Conservation (phyloP, 768 basidiomycete genomes). For the Phylloporus sp. region DNA sequence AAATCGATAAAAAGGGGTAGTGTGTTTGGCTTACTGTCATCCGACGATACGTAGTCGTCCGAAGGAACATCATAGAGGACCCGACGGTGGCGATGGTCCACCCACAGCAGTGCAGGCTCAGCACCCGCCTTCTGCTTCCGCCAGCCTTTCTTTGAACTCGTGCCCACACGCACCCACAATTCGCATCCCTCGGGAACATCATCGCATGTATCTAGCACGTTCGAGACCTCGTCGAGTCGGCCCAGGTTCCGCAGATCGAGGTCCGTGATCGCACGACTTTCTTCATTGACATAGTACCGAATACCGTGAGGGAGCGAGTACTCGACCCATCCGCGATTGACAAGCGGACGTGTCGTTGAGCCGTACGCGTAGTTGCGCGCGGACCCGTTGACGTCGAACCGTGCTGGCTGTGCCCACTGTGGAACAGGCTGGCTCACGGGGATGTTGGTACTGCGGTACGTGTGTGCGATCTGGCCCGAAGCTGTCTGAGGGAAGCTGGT, state of each 20-base stretch:
- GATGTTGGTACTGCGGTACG: conserved; percentile 20
- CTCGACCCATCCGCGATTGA: conserved; percentile 65
- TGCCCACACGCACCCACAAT: conserved; percentile 57
- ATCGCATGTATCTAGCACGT: conserved; percentile 24
- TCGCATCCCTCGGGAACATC: conserved; percentile 46
- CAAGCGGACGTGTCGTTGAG: conserved; percentile 20
- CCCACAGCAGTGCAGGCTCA: conserved; percentile 50
- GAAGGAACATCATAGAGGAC: conserved; percentile 46
- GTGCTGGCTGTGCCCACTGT: conserved; percentile 24
- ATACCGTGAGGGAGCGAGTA: conserved; percentile 71
- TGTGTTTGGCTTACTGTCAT: conserved; percentile 37
- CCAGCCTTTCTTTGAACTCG: conserved; percentile 27
- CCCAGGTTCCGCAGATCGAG: conserved; percentile 55
- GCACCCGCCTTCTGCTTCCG: conserved; percentile 27
- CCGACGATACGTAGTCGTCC: conserved; percentile 26
- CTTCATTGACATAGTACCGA: conserved; percentile 67
- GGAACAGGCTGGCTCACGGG: conserved; percentile 27
- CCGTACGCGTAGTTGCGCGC: conserved; percentile 29
- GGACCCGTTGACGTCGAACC: conserved; percentile 28
- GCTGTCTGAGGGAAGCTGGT: conserved; percentile 21
- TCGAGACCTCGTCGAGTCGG: conserved; percentile 43
- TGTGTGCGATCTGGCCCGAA: conserved; percentile 22
- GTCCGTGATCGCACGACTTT: conserved; percentile 63
- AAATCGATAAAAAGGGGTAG: background rate
- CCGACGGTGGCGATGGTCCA: conserved; percentile 59